Base-by-base conservation (phyloP, 164 flowering plant species). In the Stephania yunnanensis region DNA sequence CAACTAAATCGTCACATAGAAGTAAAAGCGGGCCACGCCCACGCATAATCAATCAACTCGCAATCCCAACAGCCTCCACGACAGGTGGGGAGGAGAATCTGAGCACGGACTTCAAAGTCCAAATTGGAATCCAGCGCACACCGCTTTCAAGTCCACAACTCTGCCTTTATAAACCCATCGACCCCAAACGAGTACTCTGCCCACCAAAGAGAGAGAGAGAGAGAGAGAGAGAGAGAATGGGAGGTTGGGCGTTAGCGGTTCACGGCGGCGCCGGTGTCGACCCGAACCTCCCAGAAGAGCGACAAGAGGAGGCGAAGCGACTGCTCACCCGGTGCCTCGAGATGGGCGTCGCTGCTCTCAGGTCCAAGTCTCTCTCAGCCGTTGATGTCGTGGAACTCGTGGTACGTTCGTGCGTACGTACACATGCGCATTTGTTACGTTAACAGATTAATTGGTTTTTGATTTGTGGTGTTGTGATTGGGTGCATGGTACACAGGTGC, bases 211-310 rank as follows among this genome's bases (percentile, higher is more conserved):
- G 29, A 68, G 80, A 65, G 73, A 69, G 76, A 74, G 67, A 68
- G 10, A 30, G 70, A 31, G 70, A 31, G 73, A 73, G 73, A 69
- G 73, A 75, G 69, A 76, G 78, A 76, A 81, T 89, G 93, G 93
- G 92, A 31, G 85, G 92, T 44, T 95, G 98, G 98, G 99, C 99
- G 2, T 92, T 93, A 25, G 97, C 93, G 10, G 92, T 95, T 76
- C 99, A 95, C 78, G 99, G 99, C 7, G 99, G 99, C 67, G 98
- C 99, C 45, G 99, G 98, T 17, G 91, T 93, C 6, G 97, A 92
- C 81, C 99, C 98, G 1, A 92, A 90, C 75, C 97, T 93, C 52
- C 97, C 99, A 2, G 44, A 11, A 2, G 77, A 92, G 31, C 89
- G 94, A 48, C 99, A 91, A 53, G 94, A 91, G 71, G 86, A 86